Conservation (phyloP, 1,139 yeast genomes). For the Nadsonia starkeyi-henricii region DNA sequence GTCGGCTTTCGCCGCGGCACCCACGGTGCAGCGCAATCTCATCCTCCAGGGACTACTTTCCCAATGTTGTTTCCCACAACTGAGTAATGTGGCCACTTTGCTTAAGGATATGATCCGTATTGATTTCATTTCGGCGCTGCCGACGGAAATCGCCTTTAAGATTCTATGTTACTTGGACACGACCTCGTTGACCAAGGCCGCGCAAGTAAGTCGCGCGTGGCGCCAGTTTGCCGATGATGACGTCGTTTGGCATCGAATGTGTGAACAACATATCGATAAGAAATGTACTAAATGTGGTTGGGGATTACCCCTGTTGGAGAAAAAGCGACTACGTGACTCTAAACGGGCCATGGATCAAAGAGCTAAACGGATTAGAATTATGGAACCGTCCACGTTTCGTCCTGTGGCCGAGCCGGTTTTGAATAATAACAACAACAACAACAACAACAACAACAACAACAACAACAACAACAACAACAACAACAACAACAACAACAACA, state of each 20-base stretch:
- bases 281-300: constrained; percentile 98
- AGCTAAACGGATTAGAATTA: constrained; percentile 3
- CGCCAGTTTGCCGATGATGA: constrained; percentile 85
- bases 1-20: constrained; percentile 67
- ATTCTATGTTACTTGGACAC: constrained; percentile 84
- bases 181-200: constrained; percentile 80
- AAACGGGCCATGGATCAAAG: constrained; percentile 21
- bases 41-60: constrained; percentile 73
- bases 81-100: constrained; percentile 69
- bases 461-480: constrained; percentile 2
- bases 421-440: background rate
- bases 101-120: constrained; percentile 68
- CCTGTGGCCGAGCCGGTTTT: too few species aligned
- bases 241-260: constrained; percentile 95
- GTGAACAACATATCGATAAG: constrained; percentile 93
- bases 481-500: constrained; percentile 1
- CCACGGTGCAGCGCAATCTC: constrained; percentile 50
- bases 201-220: constrained; percentile 84
- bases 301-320: constrained; percentile 80
- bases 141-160: constrained; percentile 72
- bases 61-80: constrained; percentile 91
- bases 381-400: too few species aligned
- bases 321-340: constrained; percentile 23
- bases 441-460: background rate
- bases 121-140: constrained; percentile 75